phyloP scores from a whole-genome alignment of 371 early-diverging fungal genomes.

The Mucor saturninus region DNA sequence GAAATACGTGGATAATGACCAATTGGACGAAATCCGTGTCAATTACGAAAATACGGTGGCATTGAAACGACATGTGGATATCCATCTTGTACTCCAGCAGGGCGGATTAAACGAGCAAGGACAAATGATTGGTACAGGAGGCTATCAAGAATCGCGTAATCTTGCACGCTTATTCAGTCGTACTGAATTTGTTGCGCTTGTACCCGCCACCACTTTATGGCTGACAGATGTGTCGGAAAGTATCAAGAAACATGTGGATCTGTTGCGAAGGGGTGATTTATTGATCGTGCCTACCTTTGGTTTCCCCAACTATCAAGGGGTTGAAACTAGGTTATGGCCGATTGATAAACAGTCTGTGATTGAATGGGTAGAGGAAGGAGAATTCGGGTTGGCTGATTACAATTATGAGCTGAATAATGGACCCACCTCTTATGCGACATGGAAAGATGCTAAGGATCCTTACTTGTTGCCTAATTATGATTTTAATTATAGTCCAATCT shows the following conservation, averaged over 20 bases:
- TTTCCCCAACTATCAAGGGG: conserved; percentile 21
- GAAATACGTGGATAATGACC: conserved; percentile 22
- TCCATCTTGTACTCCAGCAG: conserved; percentile 57
- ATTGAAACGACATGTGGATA: conserved; percentile 52
- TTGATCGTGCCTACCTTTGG: conserved; percentile 48
- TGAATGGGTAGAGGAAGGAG: conserved; percentile 35
- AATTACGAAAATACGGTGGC: conserved; percentile 44
- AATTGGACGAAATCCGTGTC: conserved; percentile 36
- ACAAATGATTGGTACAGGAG: conserved; percentile 31
- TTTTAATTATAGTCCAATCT: conserved; percentile 45
- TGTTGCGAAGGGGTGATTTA: conserved; percentile 36
- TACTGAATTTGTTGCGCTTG: conserved; percentile 48
- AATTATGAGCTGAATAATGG: conserved; percentile 42
- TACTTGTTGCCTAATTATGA: conserved; percentile 43
- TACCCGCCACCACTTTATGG: conserved; percentile 41
- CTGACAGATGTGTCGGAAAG: conserved; percentile 27
- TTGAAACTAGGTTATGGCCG: conserved; percentile 28
- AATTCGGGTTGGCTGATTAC: conserved; percentile 39
- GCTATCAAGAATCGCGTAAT: conserved; percentile 50
- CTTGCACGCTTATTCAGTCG: conserved; percentile 64
- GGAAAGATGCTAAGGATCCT: conserved; percentile 42
- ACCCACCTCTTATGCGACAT: conserved; percentile 37
- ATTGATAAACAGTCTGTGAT: conserved; percentile 30
- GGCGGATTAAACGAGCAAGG: conserved; percentile 18
- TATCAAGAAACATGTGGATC: conserved; percentile 18